Base-by-base conservation (phyloP, 73 alveolate genomes). In the Durusdinium trenchii region DNA sequence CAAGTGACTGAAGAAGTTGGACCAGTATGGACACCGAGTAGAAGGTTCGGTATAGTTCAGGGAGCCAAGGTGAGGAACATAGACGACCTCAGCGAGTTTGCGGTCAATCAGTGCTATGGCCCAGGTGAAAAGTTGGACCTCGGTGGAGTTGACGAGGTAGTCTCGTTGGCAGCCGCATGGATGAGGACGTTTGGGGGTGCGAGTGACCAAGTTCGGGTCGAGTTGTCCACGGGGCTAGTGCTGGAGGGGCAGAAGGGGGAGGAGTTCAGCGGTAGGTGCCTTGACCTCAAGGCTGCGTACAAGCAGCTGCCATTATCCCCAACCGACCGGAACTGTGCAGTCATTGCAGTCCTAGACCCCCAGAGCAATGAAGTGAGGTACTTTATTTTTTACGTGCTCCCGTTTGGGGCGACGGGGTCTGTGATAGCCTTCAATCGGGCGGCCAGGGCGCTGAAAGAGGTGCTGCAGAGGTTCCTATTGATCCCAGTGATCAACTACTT, bases 51-150 rank as follows among this genome's bases (percentile, higher is more conserved):
- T 7, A 47, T 82, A 2, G 73, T 30, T 51, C 93, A 82, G 54
- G 51, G 45, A 9, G 93, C 75, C 46, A 82, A 82, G 71, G 47
- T 82, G 30, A 23, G 93, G 75, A 38, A 35, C 47, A 47, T 82
- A 12, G 93, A 82, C 35, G 93, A 82, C 73, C 47, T 82, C n/a
- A 42, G 86, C 26, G 90, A 79, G 90, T 79, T 79, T 30, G 43
- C 60, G 28, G 90, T 79, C 43, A 79, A 79, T 40, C 67, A 20
- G 20, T 6, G 64, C 40, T 43, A 46, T 16, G 90, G 90, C 46
- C 20, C 60, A 30, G 64, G 42, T 3, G 90, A 79, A 40, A 79
- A 47, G 43, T 40, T 79, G 10, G 90, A 79, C 64, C 90, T 79
- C 32, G 64, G 64, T 3, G 90, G 90, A 2, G 16, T 79, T 40